Evolutionary conservation across 169 alveolate species (phyloP).

Genomic region (Plasmodium chabaudi): DNA sequence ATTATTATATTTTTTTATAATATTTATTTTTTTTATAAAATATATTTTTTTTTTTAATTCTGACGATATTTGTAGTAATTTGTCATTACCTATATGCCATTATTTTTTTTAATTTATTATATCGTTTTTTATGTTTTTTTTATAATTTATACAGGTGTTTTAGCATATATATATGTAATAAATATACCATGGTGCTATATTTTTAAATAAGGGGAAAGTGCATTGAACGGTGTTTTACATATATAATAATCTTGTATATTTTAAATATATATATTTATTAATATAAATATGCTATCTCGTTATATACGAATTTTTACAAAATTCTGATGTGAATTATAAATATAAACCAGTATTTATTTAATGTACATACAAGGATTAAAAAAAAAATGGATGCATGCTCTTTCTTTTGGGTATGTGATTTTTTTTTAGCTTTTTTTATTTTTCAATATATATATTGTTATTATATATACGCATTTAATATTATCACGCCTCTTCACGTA

Average conservation of each 20-base stretch:
- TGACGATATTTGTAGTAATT: neutral
- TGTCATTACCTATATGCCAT: neutral
- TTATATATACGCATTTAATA: no score
- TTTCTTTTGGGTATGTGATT: neutral
- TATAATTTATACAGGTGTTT: neutral
- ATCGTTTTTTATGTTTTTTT: neutral
- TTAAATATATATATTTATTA: neutral
- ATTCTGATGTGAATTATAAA: no score
- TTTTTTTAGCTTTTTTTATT: constrained; percentile 3
- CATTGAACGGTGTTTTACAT: neutral
- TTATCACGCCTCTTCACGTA: no score
- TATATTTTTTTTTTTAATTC: neutral
- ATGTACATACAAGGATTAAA: no score
- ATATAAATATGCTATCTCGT: neutral
- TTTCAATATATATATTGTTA: no score
- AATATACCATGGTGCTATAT: neutral
- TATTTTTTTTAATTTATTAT: neutral
- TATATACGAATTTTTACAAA: no score
- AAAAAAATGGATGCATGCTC: neutral
- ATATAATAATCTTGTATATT: neutral
- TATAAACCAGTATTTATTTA: no score
- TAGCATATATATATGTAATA: neutral
- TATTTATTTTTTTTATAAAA: neutral
- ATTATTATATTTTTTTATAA: neutral
- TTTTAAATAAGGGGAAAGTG: neutral